Base-by-base conservation (phyloP, 2,329 filamentous ascomycete species). In the Penicillium vulpinum region DNA sequence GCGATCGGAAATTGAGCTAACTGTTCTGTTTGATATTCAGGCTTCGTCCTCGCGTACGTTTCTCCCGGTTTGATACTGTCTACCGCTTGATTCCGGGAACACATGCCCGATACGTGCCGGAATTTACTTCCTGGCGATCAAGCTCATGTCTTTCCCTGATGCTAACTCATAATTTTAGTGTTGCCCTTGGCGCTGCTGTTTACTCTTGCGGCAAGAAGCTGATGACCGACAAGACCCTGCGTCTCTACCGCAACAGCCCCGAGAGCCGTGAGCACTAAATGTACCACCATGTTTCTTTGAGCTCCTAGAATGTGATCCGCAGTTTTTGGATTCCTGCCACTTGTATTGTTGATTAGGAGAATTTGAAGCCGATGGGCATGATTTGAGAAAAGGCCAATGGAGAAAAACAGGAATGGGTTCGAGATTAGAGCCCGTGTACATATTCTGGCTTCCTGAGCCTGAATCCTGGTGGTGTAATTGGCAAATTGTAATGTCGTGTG, bases 131-230 rank as follows among this genome's bases (percentile, higher is more conserved):
- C 51, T 60, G 51, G 38, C 46, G 56, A 40, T 26, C 51, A 29
- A 51, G 35, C 18, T 44, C 29, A 4, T 31, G 15, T 44, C 40
- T 54, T 46, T 43, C 15, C 21, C n/a, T 38, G 21, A 22, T 54
- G 51, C 67, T 71, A 59, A 70, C 61, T 45, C 31, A 48, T 57
- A n/a, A 44, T 57, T 57, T 48, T 67, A 85, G 83, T 67, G 78
- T 86, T 70, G 85, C 92, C 72, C 75, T 97, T 65, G 78, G 82
- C 73, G 91, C 91, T 68, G 94, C 90, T 70, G 76, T 81, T 75
- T 97, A 96, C 85, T 94, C 92, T 58, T 81, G 89, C 79, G 74
- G 77, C 74, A 87, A 88, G 75, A 97, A 97, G 82, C 85, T 99
- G 74, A 75, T 85, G 62, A 86, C 88, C 69, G 94, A 99, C 83